phyloP scores from a whole-genome alignment of 495 filamentous ascomycete species.

The Umbilicaria muhlenbergii region DNA sequence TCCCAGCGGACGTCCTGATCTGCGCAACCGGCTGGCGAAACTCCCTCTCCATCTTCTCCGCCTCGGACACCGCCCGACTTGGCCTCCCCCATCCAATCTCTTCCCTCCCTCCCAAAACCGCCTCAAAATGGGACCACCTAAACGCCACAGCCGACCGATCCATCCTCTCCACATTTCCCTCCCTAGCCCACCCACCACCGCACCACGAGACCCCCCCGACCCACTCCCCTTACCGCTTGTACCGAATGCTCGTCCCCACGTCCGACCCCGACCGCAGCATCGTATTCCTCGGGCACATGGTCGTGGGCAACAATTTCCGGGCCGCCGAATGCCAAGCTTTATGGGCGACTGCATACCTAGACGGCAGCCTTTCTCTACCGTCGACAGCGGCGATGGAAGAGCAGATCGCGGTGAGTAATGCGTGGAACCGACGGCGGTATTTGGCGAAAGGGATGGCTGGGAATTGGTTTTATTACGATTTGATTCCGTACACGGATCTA shows the following conservation, averaged over 20 bases:
- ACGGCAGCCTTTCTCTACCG: conserved; percentile 18
- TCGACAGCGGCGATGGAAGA: conserved; percentile 14
- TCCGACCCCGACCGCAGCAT: conserved; percentile 21
- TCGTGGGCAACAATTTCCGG: conserved; percentile 25
- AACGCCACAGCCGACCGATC: conserved; percentile 15
- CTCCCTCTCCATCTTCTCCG: conserved; percentile 9
- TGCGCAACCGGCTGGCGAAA: conserved; percentile 24
- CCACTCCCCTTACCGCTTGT: conserved; percentile 23
- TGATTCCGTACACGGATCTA: conserved; percentile 20
- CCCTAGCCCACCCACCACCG: conserved; percentile 19
- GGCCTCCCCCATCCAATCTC: conserved; percentile 10
- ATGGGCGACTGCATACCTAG: conserved; percentile 26
- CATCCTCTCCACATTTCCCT: conserved; percentile 22
- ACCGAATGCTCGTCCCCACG: conserved; percentile 21
- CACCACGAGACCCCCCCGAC: conserved; percentile 8
- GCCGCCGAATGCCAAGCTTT: conserved; percentile 27
- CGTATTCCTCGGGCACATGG: conserved; percentile 23
- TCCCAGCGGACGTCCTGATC: conserved; percentile 22
- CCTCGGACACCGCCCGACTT: conserved; percentile 7
- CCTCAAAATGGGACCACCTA: conserved; percentile 14
- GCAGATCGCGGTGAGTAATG: conserved; percentile 21
- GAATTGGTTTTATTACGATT: conserved; percentile 24
- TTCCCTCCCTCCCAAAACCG: background rate
- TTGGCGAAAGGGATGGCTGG: conserved; percentile 22
- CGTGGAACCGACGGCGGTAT: conserved; percentile 26